A percentile compares a stretch with the other conserved stretches of the same genome.
These are phyloP conservation scores for Candida sanyaensis DNA, from an alignment of 1,139 yeast species.

Conservation along the genomic window DNA sequence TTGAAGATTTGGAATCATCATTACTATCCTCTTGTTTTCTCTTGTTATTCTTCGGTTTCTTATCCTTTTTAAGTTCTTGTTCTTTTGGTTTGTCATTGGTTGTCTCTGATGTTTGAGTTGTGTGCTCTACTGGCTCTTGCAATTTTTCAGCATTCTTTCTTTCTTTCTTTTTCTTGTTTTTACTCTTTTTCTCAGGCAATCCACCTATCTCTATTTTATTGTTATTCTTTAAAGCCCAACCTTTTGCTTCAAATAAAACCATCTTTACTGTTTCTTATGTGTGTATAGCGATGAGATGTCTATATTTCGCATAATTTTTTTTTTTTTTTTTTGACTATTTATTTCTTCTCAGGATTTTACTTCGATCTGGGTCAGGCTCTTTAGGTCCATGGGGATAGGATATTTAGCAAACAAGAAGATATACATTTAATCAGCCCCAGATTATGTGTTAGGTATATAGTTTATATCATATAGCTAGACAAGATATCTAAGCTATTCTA, in stretches of 20 bases:
- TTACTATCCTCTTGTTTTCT: slow-evolving; percentile 11
- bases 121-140: slow-evolving; percentile 11
- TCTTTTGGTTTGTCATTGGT: background rate
- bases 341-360: background rate
- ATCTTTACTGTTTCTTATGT: slow-evolving; percentile 25
- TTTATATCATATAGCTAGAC: too few species aligned
- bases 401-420: too few species aligned
- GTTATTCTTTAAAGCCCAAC: slow-evolving; percentile 70
- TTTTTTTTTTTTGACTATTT: background rate
- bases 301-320: background rate
- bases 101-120: slow-evolving; percentile 6
- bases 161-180: slow-evolving; percentile 21
- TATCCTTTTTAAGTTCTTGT: slow-evolving; percentile 8
- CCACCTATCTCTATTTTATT: slow-evolving; percentile 49
- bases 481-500: too few species aligned
- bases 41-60: slow-evolving; percentile 12
- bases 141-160: slow-evolving; percentile 15
- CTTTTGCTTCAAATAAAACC: slow-evolving; percentile 79
- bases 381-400: background rate
- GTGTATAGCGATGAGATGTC: slow-evolving; percentile 1
- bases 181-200: slow-evolving; percentile 32
- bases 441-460: too few species aligned
- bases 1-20: slow-evolving; percentile 4
- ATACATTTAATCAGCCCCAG: too few species aligned
- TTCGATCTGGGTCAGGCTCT: background rate